Conservation (phyloP, 257 asterid genomes). For the Plantago elongata region DNA sequence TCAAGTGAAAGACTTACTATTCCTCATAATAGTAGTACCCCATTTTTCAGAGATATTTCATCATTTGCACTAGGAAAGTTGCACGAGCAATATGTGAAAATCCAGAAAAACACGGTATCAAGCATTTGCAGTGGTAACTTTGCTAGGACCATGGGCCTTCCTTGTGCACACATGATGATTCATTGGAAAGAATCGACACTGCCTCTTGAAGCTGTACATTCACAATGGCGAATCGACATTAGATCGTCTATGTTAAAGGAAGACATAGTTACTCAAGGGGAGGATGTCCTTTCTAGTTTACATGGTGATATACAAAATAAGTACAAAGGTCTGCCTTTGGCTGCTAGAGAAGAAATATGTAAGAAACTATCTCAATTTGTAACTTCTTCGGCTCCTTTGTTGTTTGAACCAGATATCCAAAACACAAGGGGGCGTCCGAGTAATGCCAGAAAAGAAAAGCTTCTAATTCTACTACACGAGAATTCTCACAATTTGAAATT, state of each 20-base stretch:
- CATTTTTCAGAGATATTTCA: too few species aligned
- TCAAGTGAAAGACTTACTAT: too few species aligned
- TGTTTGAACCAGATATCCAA: not conserved
- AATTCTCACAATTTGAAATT: not conserved
- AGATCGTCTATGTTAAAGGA: not conserved
- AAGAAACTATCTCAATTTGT: not conserved
- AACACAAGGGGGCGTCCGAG: not conserved
- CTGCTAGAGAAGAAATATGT: not conserved
- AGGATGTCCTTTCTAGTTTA: not conserved
- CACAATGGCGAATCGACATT: not conserved
- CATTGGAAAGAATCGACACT: not conserved
- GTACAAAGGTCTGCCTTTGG: not conserved
- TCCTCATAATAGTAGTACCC: too few species aligned
- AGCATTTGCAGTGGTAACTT: too few species aligned
- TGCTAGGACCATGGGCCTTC: too few species aligned
- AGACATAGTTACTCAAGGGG: not conserved
- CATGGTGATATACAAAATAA: not conserved
- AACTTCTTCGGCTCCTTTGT: not conserved
- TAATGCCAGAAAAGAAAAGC: not conserved
- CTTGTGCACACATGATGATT: too few species aligned
- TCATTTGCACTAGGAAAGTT: too few species aligned
- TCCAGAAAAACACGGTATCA: too few species aligned
- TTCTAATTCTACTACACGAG: not conserved
- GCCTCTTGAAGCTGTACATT: not conserved
- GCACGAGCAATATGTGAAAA: too few species aligned